Conservation (phyloP, 2,329 filamentous ascomycete genomes). For the Arthrobotrys sinensis region DNA sequence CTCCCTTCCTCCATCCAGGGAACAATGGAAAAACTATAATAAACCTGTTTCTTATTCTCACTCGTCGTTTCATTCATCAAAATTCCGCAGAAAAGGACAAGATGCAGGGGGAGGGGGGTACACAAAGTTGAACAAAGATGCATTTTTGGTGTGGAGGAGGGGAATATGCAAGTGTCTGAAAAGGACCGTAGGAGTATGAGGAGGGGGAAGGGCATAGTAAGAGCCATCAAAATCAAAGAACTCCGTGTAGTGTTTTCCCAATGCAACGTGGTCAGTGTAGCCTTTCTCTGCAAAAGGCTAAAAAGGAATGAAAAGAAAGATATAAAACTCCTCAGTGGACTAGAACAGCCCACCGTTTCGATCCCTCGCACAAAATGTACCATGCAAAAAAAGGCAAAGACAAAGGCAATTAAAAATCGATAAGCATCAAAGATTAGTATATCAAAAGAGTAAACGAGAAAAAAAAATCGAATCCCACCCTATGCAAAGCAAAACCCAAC, state of each 20-base stretch:
- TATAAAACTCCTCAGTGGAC: conserved; percentile 19
- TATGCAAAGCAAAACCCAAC: conserved; percentile 37
- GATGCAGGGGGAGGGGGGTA: too few relatives aligned
- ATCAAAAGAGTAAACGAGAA: not conserved
- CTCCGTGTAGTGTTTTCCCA: conserved; percentile 53
- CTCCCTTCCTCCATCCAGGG: not conserved
- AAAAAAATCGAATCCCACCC: conserved; percentile 43
- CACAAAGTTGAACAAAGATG: too few relatives aligned
- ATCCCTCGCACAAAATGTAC: conserved; percentile 7
- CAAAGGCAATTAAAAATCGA: conserved; percentile 23
- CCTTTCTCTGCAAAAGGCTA: conserved; percentile 1
- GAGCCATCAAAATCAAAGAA: conserved; percentile 37
- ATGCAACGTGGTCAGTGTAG: conserved; percentile 10
- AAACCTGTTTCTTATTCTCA: not conserved
- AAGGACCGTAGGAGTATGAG: conserved; percentile 4
- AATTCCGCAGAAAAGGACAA: too few relatives aligned
- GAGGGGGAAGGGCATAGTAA: not conserved
- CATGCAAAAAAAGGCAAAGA: not conserved
- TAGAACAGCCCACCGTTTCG: not conserved
- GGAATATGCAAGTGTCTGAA: conserved; percentile 8
- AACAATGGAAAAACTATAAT: not conserved
- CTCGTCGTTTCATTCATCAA: too few relatives aligned
- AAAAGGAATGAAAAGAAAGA: conserved; percentile 34
- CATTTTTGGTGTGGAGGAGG: too few relatives aligned
- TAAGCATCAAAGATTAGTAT: conserved; percentile 11